phyloP scores from a whole-genome alignment of 306 rosid genomes.

The Canavalia gladiata region DNA sequence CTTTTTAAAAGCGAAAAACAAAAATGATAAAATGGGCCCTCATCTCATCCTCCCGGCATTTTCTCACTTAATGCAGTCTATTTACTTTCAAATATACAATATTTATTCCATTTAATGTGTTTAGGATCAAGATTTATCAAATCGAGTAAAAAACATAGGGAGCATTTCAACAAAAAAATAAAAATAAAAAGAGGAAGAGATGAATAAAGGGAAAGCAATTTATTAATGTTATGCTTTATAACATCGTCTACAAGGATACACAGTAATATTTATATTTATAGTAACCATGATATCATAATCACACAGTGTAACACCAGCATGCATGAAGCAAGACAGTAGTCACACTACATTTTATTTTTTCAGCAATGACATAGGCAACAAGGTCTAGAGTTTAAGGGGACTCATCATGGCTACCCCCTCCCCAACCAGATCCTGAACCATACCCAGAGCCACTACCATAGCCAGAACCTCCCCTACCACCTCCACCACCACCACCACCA shows the following conservation, averaged over 20 bases:
- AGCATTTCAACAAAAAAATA: background rate
- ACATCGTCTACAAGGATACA: constrained; percentile 3
- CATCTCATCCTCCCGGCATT: no score
- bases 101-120: background rate
- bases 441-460: constrained; percentile 60
- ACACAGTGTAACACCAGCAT: constrained; percentile 16
- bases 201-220: background rate
- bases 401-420: constrained; percentile 50
- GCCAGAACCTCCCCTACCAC: constrained; percentile 56
- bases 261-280: background rate
- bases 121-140: constrained; percentile 2
- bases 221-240: constrained; percentile 32
- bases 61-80: no score
- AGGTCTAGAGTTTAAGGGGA: constrained; percentile 50
- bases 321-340: constrained; percentile 40
- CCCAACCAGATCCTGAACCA: constrained; percentile 67
- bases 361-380: background rate
- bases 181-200: background rate
- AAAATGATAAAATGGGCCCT: no score
- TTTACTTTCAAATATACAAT: no score
- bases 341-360: constrained; percentile 55
- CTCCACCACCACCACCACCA: constrained; percentile 36
- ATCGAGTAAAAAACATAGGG: background rate
- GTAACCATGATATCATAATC: constrained; percentile 9
- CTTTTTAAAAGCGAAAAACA: no score